These are phyloP conservation scores for Ascoidea asiatica DNA, from an alignment of 805 yeast species.

Conservation along the genomic window DNA sequence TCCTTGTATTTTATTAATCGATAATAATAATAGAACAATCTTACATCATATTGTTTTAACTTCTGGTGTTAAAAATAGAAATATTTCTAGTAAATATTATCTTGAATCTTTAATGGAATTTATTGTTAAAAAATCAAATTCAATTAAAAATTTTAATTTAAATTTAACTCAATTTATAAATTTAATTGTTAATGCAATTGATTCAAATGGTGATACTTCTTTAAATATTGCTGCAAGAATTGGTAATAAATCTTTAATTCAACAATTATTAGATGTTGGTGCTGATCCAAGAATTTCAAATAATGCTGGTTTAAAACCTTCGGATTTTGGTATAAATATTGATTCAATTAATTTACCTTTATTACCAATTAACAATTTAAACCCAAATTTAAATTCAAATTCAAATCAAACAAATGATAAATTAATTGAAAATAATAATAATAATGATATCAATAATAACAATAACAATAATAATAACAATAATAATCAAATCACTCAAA, in stretches of 20 bases:
- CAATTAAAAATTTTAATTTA: constrained; percentile 25
- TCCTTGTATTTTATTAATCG: constrained; percentile 56
- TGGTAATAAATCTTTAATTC: constrained; percentile 69
- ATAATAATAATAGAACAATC: constrained; percentile 64
- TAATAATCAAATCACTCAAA: background rate
- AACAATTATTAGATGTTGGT: constrained; percentile 73
- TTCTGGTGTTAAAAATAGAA: constrained; percentile 63
- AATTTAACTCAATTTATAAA: constrained; percentile 46
- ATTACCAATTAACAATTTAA: too few relatives aligned
- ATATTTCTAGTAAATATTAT: constrained; percentile 62
- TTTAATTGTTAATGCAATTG: constrained; percentile 76
- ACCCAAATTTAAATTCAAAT: constrained; percentile 3
- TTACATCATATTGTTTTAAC: constrained; percentile 78
- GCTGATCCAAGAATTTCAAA: constrained; percentile 73
- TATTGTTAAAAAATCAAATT: constrained; percentile 37
- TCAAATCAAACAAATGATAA: background rate
- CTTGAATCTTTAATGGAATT: constrained; percentile 62
- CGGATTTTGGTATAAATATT: constrained; percentile 52
- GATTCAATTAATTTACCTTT: too few relatives aligned
- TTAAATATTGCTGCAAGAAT: constrained; percentile 84
- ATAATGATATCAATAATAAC: constrained; percentile 3
- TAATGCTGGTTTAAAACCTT: constrained; percentile 75
- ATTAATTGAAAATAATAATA: constrained; percentile 7
- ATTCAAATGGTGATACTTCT: constrained; percentile 89
- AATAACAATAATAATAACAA: background rate